Evolutionary conservation across 305 asterid species (phyloP), one percentile per base, ranked within the genome.

Genomic region (Solanum hybrid): DNA sequence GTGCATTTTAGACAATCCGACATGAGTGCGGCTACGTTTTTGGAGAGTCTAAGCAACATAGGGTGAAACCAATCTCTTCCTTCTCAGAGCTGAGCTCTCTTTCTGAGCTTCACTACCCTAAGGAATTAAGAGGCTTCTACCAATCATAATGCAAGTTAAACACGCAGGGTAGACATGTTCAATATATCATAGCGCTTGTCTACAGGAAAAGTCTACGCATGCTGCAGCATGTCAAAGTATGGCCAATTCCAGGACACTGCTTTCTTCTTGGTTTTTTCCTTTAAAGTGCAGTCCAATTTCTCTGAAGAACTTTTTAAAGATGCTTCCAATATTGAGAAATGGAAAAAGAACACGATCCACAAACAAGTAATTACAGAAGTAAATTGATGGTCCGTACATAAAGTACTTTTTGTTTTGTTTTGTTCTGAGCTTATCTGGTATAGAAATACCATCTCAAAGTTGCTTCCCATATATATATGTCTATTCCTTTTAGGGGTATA

Each of bases 111-210:
- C 86, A 81, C 71, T 15, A 81, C 37, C 35, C 34, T 14, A 81
- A 81, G 64, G 15, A 60, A 42, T 81, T 40, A 81, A 81, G 71
- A 42, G 86, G 37, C 24, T 40, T 81, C 71, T 42, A 34, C 35
- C 86, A 81, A 81, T 81, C 86, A 81, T 42, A 66, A 81, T 40
- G 71, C 69, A 81, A 81, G 86, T 81, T 34, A 81, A 81, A 40
- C 9, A 2, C 1, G 26, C 86, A 14, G 37, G 86, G 71, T 81
- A 81, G 26, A 42, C 86, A 42, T 40, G 71, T 81, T 81, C 86
- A 80, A 80, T 80, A 24, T 26, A 81, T 40, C 24, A 81, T 82
- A 34, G 31, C 87, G 26, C 72, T 82, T 4, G 27, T 15, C 71
- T 82, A 38, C 72, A 82, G 71, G 72, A 82, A 17, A 42, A 80